Base-by-base conservation (phyloP, 192 early-diverging fungal species). In the Chytriomyces confervae region DNA sequence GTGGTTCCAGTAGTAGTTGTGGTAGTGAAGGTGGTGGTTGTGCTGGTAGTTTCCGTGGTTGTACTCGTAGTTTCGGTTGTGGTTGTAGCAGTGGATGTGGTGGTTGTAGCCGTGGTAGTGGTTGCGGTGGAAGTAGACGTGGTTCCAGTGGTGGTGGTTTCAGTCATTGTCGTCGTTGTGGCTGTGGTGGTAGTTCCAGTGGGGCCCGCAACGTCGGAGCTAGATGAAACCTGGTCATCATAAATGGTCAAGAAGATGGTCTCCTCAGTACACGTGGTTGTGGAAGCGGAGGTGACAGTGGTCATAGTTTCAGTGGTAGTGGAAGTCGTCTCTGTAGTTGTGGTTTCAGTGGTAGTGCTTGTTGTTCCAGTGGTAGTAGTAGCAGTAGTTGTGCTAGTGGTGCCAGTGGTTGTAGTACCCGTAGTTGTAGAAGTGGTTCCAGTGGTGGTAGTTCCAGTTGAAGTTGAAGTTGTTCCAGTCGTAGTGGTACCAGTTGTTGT, bases 91-190 rank as follows among this genome's bases (percentile, higher is more conserved):
- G 61, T 74, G 8, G 51, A 20, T 3, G 72, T 74, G n/a, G 72
- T 46, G 11, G 60, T 74, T 43, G 72, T 62, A 63, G 61, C 27
- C 29, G 72, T 74, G 10, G 72, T n/a, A 13, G 61, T 74, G 10
- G 36, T 43, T 23, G 57, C 50, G 1, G 53, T 62, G 8, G 61
- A 24, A 1, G 18, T 64, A 29, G 18, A 18, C 27, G 27, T 29
- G 10, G 18, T 64, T 13, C 27, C 27, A 18, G 20, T 18, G 18
- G 20, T 29, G 20, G 27, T 64, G 62, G 20, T 64, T 18, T 64
- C 53, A 49, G 69, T 72, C 8, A 18, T 53, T 13, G 57, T 74
- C 2, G 24, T 74, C 13, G 72, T 29, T 10, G 67, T 69, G 0
- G 43, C 44, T 0, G 67, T 48, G 18, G 67, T 69, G 44, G 67